A percentile compares a stretch with the other conserved stretches of the same genome.
phyloP scores from a whole-genome alignment of 1,139 yeast species.

The Spathaspora sp. region DNA sequence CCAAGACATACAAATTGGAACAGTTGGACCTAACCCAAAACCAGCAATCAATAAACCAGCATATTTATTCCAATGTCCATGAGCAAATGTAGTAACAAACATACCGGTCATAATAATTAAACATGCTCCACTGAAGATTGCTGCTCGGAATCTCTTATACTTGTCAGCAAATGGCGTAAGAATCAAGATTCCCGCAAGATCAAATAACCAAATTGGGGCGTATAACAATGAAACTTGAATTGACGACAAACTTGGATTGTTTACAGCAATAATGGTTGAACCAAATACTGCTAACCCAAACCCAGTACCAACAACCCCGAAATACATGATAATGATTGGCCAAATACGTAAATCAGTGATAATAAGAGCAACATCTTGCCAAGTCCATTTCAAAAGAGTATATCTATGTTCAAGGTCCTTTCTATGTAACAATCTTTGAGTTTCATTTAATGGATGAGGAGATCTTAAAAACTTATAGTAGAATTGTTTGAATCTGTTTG shows the following conservation, averaged over 20 bases:
- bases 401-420: slow-evolving; percentile 56
- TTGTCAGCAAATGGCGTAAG: slow-evolving; percentile 81
- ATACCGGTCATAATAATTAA: slow-evolving; percentile 71
- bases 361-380: slow-evolving; percentile 58
- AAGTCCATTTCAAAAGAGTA: slow-evolving; percentile 51
- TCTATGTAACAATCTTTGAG: slow-evolving; percentile 58
- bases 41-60: slow-evolving; percentile 82
- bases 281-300: slow-evolving; percentile 85
- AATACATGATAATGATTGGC: slow-evolving; percentile 85
- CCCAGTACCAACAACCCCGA: slow-evolving; percentile 90
- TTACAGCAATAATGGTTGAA: slow-evolving; percentile 70
- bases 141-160: slow-evolving; percentile 55
- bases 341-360: slow-evolving; percentile 66
- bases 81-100: slow-evolving; percentile 74
- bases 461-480: slow-evolving; percentile 34
- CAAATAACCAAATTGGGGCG: slow-evolving; percentile 91
- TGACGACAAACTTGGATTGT: slow-evolving; percentile 62
- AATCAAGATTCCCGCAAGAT: slow-evolving; percentile 71
- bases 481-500: slow-evolving; percentile 16
- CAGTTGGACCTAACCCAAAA: slow-evolving; percentile 87
- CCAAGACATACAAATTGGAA: slow-evolving; percentile 87
- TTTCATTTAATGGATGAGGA: slow-evolving; percentile 50
- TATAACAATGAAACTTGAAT: slow-evolving; percentile 72
- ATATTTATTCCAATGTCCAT: slow-evolving; percentile 71
- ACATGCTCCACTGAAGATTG: slow-evolving; percentile 62